Base-by-base conservation (phyloP, 2,329 filamentous ascomycete species). In the Aspergillus sp. region DNA sequence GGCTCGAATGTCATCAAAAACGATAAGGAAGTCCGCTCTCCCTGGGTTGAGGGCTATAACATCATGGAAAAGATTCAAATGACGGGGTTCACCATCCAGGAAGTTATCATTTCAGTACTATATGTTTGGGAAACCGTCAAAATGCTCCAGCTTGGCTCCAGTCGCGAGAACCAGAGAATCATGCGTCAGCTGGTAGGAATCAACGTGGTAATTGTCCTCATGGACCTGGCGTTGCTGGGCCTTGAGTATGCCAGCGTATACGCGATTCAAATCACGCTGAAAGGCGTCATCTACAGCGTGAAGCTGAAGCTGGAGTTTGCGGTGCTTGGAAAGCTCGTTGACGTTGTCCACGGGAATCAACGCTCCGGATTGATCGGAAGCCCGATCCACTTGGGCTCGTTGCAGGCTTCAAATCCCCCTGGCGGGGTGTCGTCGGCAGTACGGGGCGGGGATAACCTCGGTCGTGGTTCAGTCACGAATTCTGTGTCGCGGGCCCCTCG, bases 241-340 rank as follows among this genome's bases (percentile, higher is more conserved):
- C 55, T 78, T 17, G 68, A 75, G 36, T 77, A 76, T 62, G 74
- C 74, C 38, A 68, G 72, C 54, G 68, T 78, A 18, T 76, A 75
- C 38, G 67, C 71, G 3, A 62, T 77, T 17, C 76, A 79, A 61
- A 74, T 73, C 15, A 74, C 70, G 5, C 66, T 75, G 34, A 78
- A 78, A 62, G 71, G 72, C 12, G 74, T 76, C 45, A 56, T 73
- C 13, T 72, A 73, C 59, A 73, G 70, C 61, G 57, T 73, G 20
- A 73, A 73, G 39, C 72, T 83, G 41, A 82, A 83, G 58, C 75
- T 84, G n/a, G 84, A 86, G 67, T 80, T 81, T 59, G 79, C 81
- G 15, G 79, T 86, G 41, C 71, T 86, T 9, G 74, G 82, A 26
- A 73, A 74, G 36, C 66, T 81, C 3, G 75, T 80, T 15, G 69